These are phyloP conservation scores for Fusarium sp. DNA, from an alignment of 2,329 filamentous ascomycete species.

Conservation along the genomic window DNA sequence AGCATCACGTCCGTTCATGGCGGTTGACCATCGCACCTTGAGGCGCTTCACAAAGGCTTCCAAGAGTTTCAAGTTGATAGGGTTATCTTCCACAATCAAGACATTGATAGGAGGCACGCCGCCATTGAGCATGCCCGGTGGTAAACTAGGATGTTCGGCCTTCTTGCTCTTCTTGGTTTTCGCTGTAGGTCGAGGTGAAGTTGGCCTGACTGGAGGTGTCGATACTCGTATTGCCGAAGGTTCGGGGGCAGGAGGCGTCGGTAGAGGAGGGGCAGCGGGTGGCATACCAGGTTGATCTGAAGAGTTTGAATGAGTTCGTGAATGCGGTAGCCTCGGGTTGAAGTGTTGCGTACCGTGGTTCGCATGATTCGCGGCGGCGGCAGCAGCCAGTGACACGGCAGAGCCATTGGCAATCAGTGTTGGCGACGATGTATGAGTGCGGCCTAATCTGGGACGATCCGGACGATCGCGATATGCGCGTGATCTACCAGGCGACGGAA, in stretches of 20 bases:
- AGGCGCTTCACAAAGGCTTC: slow-evolving; percentile 96
- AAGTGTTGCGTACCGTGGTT: slow-evolving; percentile 48
- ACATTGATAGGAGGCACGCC: slow-evolving; percentile 96
- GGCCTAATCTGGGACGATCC: slow-evolving; percentile 67
- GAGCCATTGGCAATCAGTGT: slow-evolving; percentile 67
- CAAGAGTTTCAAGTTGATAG: slow-evolving; percentile 92
- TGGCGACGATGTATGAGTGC: slow-evolving; percentile 84
- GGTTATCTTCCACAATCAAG: slow-evolving; percentile 97
- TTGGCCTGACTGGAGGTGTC: slow-evolving; percentile 59
- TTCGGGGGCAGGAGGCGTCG: slow-evolving; percentile 64
- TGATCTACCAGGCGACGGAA: slow-evolving; percentile 80
- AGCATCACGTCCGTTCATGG: slow-evolving; percentile 92
- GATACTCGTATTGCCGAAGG: slow-evolving; percentile 55
- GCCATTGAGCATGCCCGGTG: slow-evolving; percentile 76
- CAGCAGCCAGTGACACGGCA: slow-evolving; percentile 46
- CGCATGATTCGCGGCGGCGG: slow-evolving; percentile 47
- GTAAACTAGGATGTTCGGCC: slow-evolving; percentile 56
- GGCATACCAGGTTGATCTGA: slow-evolving; percentile 60
- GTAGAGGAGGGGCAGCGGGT: slow-evolving; percentile 60
- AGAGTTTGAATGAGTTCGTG: slow-evolving; percentile 67
- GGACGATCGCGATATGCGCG: slow-evolving; percentile 66
- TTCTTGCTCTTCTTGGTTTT: slow-evolving; percentile 65
- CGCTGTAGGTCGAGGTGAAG: slow-evolving; percentile 59
- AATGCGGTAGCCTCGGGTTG: slow-evolving; percentile 55
- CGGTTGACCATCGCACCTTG: slow-evolving; percentile 97